phyloP scores from a whole-genome alignment of 1,284 basidiomycete species.

The Microbotryum intermedium region DNA sequence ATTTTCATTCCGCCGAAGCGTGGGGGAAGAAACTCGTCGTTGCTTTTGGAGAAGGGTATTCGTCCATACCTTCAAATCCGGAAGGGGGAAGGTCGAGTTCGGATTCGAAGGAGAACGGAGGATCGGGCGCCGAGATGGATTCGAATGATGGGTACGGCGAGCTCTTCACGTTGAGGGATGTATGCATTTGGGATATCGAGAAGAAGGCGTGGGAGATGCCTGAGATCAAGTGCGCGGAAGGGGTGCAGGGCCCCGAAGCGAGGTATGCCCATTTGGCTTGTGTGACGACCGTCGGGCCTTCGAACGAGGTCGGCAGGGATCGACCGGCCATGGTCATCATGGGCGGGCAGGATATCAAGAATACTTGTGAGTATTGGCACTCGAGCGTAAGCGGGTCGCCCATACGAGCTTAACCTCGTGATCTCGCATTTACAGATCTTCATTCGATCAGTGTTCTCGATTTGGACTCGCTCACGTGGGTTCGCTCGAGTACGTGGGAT shows the following conservation, averaged over 20 bases:
- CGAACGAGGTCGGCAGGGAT: not conserved
- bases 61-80: constrained; percentile 50
- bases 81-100: constrained; percentile 42
- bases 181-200: constrained; percentile 70
- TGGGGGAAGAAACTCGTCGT: constrained; percentile 79
- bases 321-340: constrained; percentile 55
- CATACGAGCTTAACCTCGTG: too few relatives aligned
- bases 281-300: not conserved
- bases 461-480: constrained; percentile 61
- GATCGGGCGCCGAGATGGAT: constrained; percentile 57
- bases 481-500: constrained; percentile 67
- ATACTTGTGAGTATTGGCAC: constrained; percentile 37
- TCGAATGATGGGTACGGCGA: constrained; percentile 41
- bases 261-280: constrained; percentile 79
- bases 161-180: constrained; percentile 70
- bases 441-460: constrained; percentile 85
- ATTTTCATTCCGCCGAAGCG: constrained; percentile 83
- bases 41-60: constrained; percentile 84
- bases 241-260: constrained; percentile 56
- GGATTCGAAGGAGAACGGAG: constrained; percentile 56
- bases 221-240: constrained; percentile 28
- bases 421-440: constrained; percentile 48
- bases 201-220: constrained; percentile 53
- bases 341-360: constrained; percentile 71
- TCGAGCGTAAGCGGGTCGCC: too few relatives aligned